These are phyloP conservation scores for Phytophthora hibernalis DNA, from an alignment of 352 stramenopile genomes.

Conservation along the genomic window DNA sequence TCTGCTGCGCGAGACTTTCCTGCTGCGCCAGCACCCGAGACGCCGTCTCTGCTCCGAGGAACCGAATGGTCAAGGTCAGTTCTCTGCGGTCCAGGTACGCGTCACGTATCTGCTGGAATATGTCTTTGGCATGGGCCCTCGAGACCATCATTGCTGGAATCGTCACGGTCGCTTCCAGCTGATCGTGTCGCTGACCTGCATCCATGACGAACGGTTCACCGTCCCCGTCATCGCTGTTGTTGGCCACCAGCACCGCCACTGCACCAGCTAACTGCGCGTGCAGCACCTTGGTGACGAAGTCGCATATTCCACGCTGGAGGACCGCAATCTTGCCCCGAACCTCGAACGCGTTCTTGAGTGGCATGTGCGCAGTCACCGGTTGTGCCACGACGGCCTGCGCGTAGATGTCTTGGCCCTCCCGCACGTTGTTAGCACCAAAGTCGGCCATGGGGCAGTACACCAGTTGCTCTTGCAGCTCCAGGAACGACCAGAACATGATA, in stretches of 20 bases:
- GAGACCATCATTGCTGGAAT: slow-evolving; percentile 77
- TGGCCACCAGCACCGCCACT: slow-evolving; percentile 73
- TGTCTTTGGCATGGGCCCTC: slow-evolving; percentile 40
- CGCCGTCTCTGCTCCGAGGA: slow-evolving; percentile 62
- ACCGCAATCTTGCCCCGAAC: slow-evolving; percentile 66
- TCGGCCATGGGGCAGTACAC: slow-evolving; percentile 76
- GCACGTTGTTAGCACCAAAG: slow-evolving; percentile 52
- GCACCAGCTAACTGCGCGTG: slow-evolving; percentile 74
- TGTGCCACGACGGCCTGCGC: slow-evolving; percentile 62
- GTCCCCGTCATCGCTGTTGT: slow-evolving; percentile 38
- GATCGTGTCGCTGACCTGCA: slow-evolving; percentile 44
- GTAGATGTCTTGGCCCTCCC: slow-evolving; percentile 62
- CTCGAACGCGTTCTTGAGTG: slow-evolving; percentile 59
- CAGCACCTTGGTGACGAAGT: slow-evolving; percentile 83
- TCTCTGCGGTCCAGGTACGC: slow-evolving; percentile 54
- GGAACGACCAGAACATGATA: slow-evolving; percentile 78
- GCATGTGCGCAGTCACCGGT: slow-evolving; percentile 55
- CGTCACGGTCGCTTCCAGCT: slow-evolving; percentile 32
- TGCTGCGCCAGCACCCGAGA: slow-evolving; percentile 60
- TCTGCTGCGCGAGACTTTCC: slow-evolving; percentile 40
- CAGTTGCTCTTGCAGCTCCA: slow-evolving; percentile 62
- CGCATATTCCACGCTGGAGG: slow-evolving; percentile 70
- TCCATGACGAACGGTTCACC: slow-evolving; percentile 78
- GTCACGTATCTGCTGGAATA: slow-evolving; percentile 66
- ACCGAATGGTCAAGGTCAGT: slow-evolving; percentile 56